These are phyloP conservation scores for Udeniomyces megalosporus DNA, from an alignment of 768 basidiomycete species.

Conservation along the genomic window DNA sequence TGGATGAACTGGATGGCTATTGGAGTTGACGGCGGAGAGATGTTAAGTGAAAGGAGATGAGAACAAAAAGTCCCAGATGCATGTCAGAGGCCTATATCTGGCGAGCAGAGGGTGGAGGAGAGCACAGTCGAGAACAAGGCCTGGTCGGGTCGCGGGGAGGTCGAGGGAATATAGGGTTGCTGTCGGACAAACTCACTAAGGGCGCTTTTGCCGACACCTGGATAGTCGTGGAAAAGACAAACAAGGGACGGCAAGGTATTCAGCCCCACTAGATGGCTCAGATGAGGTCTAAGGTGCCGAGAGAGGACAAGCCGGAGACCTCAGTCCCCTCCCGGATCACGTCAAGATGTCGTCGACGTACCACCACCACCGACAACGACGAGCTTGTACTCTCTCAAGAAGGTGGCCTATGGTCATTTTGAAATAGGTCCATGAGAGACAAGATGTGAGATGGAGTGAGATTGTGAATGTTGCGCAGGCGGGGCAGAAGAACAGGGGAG, in stretches of 20 bases:
- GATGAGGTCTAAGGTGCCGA: not conserved
- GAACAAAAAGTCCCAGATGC: not conserved
- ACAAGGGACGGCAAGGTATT: no score
- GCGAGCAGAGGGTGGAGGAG: not conserved
- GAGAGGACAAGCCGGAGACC: not conserved
- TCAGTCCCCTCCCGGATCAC: not conserved
- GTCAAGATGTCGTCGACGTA: constrained; percentile 27
- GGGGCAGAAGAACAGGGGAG: not conserved
- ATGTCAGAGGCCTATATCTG: no score
- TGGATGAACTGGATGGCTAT: constrained; percentile 98
- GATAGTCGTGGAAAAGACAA: no score
- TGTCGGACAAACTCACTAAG: not conserved
- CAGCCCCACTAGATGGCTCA: no score
- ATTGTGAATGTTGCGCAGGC: not conserved
- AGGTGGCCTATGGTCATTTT: constrained; percentile 30
- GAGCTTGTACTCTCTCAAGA: constrained; percentile 89
- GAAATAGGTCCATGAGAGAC: not conserved
- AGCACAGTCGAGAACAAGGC: not conserved
- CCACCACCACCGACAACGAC: constrained; percentile 98
- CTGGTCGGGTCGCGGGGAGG: not conserved
- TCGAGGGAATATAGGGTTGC: not conserved
- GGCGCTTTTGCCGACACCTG: constrained; percentile 49
- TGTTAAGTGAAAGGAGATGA: not conserved
- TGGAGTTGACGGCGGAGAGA: constrained; percentile 30
- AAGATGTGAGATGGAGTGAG: no score